Evolutionary conservation across 768 basidiomycete species (phyloP), one percentile per base, ranked within the genome.

Genomic region (Krasilnikovozyma curviuscula): DNA sequence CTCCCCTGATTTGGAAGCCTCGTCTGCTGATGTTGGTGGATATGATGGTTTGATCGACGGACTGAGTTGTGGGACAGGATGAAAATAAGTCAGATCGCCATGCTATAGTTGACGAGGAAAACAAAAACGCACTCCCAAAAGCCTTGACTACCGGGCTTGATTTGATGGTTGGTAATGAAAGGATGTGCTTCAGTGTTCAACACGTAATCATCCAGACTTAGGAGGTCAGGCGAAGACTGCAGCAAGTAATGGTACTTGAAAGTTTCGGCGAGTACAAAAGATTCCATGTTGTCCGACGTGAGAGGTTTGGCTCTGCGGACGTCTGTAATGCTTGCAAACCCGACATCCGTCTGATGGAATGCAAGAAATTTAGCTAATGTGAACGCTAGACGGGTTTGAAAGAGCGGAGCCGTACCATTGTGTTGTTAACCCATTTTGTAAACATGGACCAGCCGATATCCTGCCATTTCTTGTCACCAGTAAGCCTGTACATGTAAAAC

Each of bases 401-500:
- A 37, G 18, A 21, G 44, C 8, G 21, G 29, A 57, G 0, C 67
- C 67, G 10, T 57, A 59, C 59, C 37, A 61, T 34, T 2, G 49
- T 31, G 21, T 44, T 39, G 44, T 50, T 38, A 24, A 44, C 39
- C 49, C 48, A 42, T 24, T 14, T 12, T 6, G 4, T 1, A 18
- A 16, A 19, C 27, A 7, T 5, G 14, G 3, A 30, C 24, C 2
- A 2, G 21, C 13, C 27, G 18, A 13, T 7, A 10, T 9, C 55
- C 53, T 67, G 66, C 68, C 68, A 69, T 46, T 63, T 61, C 25
- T 57, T 57, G 55, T 69, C 65, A 12, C 68, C 68, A 1, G 68
- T 44, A 39, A 37, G 28, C 10, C 47, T 27, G 16, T 38, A 55
- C 53, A 61, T 58, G 44, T 64, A 63, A 44, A 64, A 63, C 16